Conservation (phyloP, 768 basidiomycete species). For the Leccinum aurantiacum region DNA sequence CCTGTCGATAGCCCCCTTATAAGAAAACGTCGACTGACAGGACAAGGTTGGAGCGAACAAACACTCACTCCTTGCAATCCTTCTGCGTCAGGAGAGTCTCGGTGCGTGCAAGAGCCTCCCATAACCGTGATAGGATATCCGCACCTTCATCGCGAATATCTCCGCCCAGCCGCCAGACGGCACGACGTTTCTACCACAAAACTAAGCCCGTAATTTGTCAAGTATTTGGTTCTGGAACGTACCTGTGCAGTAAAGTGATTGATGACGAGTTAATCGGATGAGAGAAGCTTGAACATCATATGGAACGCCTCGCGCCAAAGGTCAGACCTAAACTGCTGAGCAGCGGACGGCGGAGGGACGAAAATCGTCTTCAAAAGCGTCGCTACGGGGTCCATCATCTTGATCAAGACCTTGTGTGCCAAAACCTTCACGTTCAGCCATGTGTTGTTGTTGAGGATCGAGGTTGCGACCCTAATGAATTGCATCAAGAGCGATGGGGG, state of each 20-base stretch:
- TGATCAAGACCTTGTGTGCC: constrained; percentile 83
- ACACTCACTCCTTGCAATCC: constrained; percentile 66
- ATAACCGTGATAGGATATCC: constrained; percentile 69
- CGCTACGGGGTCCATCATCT: constrained; percentile 82
- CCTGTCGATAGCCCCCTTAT: constrained; percentile 76
- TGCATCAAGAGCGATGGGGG: constrained; percentile 57
- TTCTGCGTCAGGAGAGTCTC: constrained; percentile 47
- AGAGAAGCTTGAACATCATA: constrained; percentile 80
- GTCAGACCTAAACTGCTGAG: constrained; percentile 65
- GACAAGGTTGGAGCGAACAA: neutral
- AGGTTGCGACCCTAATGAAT: constrained; percentile 78
- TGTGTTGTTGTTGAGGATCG: constrained; percentile 82
- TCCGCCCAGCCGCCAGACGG: constrained; percentile 92
- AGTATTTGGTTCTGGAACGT: constrained; percentile 12
- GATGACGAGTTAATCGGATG: constrained; percentile 88
- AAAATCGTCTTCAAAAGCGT: constrained; percentile 78
- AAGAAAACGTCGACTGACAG: neutral
- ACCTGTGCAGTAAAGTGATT: constrained; percentile 96
- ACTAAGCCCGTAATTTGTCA: constrained; percentile 3
- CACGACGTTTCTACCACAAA: constrained; percentile 75
- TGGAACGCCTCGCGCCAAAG: constrained; percentile 83
- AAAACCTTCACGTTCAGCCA: constrained; percentile 93
- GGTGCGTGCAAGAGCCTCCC: constrained; percentile 84
- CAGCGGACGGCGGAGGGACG: constrained; percentile 65
- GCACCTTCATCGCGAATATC: constrained; percentile 94